Evolutionary conservation across 2,329 filamentous ascomycete species (phyloP).

Genomic region (Paracoccidioides brasiliensis): DNA sequence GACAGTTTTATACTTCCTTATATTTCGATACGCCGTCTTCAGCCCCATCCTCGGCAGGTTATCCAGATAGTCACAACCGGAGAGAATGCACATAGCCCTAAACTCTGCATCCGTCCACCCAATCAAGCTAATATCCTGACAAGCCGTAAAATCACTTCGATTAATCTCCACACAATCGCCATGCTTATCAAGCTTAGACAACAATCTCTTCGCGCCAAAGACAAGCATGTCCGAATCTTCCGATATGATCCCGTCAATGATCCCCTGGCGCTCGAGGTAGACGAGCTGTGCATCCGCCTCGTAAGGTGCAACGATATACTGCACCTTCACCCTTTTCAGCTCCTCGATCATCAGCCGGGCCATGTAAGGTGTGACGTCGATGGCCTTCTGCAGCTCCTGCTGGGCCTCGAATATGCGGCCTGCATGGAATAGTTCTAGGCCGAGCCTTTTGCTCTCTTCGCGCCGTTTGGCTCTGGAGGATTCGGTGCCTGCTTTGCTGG

Average conservation of each 20-base stretch:
- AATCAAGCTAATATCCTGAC: slow-evolving; percentile 73
- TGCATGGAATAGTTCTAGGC: slow-evolving; percentile 65
- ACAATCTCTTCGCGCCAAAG: slow-evolving; percentile 77
- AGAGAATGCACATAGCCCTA: slow-evolving; percentile 87
- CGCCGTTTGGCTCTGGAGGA: slow-evolving; percentile 60
- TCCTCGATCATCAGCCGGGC: slow-evolving; percentile 83
- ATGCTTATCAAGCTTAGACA: slow-evolving; percentile 91
- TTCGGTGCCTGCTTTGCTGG: slow-evolving; percentile 85
- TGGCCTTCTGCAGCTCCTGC: slow-evolving; percentile 80
- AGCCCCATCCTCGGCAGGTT: slow-evolving; percentile 75
- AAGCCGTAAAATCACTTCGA: slow-evolving; percentile 75
- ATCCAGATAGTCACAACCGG: slow-evolving; percentile 89
- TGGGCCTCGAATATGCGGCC: slow-evolving; percentile 72
- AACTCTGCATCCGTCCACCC: slow-evolving; percentile 91
- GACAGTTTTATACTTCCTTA: slow-evolving; percentile 79
- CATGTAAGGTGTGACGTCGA: slow-evolving; percentile 95
- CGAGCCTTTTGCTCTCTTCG: slow-evolving; percentile 61
- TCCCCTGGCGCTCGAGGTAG: slow-evolving; percentile 75
- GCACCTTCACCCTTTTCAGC: slow-evolving; percentile 63
- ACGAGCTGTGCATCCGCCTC: slow-evolving; percentile 96
- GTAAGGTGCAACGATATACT: slow-evolving; percentile 90
- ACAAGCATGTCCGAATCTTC: slow-evolving; percentile 95
- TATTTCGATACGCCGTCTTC: slow-evolving; percentile 82
- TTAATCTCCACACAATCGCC: slow-evolving; percentile 89
- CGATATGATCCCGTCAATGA: slow-evolving; percentile 78